Evolutionary conservation across 1,284 basidiomycete species (phyloP).

Genomic region (Tetrapyrgos nigripes): DNA sequence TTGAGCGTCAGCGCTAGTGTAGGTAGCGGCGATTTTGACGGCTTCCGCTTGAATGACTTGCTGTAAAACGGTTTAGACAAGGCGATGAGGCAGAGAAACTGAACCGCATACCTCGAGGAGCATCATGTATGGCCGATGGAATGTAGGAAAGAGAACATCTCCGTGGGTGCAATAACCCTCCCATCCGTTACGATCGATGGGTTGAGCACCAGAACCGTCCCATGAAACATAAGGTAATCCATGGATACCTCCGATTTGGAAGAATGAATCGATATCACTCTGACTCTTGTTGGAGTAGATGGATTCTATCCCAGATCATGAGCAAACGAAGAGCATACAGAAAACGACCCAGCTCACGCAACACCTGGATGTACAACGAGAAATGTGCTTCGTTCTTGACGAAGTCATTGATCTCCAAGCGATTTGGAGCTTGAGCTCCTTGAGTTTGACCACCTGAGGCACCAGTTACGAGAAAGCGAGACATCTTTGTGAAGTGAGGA

Average conservation of each 20-base stretch:
- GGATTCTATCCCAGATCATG: slow-evolving; percentile 28
- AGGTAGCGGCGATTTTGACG: slow-evolving; percentile 44
- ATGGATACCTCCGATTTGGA: slow-evolving; percentile 56
- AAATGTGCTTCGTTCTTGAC: slow-evolving; percentile 49
- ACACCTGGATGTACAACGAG: slow-evolving; percentile 55
- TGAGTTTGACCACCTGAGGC: slow-evolving; percentile 31
- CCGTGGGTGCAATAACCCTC: slow-evolving; percentile 58
- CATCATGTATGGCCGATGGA: slow-evolving; percentile 59
- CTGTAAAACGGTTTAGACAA: slow-evolving; percentile 29
- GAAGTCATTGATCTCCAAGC: slow-evolving; percentile 53
- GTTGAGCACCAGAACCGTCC: slow-evolving; percentile 40
- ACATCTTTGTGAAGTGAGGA: slow-evolving; percentile 34
- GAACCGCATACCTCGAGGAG: slow-evolving; percentile 47
- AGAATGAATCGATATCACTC: slow-evolving; percentile 43
- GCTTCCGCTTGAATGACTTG: slow-evolving; percentile 51
- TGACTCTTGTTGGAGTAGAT: slow-evolving; percentile 40
- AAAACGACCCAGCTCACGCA: slow-evolving; percentile 35
- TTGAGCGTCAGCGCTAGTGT: slow-evolving; percentile 36
- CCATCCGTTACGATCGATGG: slow-evolving; percentile 32
- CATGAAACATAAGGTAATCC: slow-evolving; percentile 51
- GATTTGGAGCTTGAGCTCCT: slow-evolving; percentile 30
- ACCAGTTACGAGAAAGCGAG: slow-evolving; percentile 35
- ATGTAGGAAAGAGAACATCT: slow-evolving; percentile 57
- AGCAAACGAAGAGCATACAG: neutral
- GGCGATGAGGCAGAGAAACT: slow-evolving; percentile 6